Evolutionary conservation across 2,329 filamentous ascomycete genomes (phyloP), one percentile per base, ranked within the genome.

Genomic region (Zasmidium angulare): DNA sequence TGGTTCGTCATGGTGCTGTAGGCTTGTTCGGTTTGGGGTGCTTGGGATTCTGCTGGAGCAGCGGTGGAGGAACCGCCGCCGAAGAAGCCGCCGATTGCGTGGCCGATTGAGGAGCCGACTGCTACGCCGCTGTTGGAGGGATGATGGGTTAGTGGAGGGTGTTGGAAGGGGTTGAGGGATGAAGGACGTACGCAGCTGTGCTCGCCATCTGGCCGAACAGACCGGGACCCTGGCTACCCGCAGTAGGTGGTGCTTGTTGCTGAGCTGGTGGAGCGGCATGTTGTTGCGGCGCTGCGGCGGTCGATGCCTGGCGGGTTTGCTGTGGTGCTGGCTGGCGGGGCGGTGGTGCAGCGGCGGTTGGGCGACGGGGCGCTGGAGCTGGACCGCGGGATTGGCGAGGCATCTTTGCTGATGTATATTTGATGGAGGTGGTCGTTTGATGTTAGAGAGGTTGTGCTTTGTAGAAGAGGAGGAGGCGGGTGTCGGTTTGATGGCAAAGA

Each of bases 191-290:
- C 93, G 95, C 95, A 76, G 95, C 95, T 59, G 95, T 99, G 74
- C 88, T 92, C 67, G 95, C 95, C 90, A 99, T 97, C 83, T 98
- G 91, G 60, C 91, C 93, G 69, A 99, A 91, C 11, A 99, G 83
- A 65, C 95, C 93, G 3, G 91, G 88, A 24, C 92, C 90, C 66
- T 88, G 83, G 55, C 81, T 78, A 22, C 50, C 46, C 20, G 68
- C 66, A 60, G 51, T 51, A 66, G 73, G 72, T 29, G 75, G 72
- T 29, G 75, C 70, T 54, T 70, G 78, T 62, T 74, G 71, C 64
- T 73, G 78, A n/a, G n/a, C n/a, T 56, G 81, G 76, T 56, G 85
- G 84, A 57, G 81, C 76, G 51, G 82, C 77, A 55, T 78, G 76
- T 55, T 77, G 72, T 36, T 78, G 72, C 23, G 79, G 76, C 51